Percentiles rank a stretch among this genome's conserved stretches.
Evolutionary conservation across 2,329 filamentous ascomycete species (phyloP).

Genomic region (Pseudogymnoascus sp.): DNA sequence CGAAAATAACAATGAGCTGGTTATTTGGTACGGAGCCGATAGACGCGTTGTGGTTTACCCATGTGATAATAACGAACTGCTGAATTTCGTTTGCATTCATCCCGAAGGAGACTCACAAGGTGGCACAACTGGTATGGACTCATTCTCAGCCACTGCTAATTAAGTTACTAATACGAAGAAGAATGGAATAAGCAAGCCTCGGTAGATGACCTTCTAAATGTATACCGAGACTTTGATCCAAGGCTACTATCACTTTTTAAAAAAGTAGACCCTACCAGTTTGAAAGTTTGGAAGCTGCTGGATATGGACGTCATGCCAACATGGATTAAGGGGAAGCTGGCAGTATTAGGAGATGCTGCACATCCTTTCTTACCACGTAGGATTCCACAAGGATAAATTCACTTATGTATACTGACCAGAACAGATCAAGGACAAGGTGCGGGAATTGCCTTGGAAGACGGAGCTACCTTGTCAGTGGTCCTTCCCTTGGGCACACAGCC

Average conservation of each 20-base stretch:
- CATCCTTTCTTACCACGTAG: conserved; percentile 57
- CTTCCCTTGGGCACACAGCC: conserved; percentile 38
- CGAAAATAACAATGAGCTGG: conserved; percentile 24
- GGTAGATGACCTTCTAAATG: conserved; percentile 31
- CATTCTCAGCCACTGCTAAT: not conserved
- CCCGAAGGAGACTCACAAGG: conserved; percentile 35
- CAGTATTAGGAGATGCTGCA: conserved; percentile 56
- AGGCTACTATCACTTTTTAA: conserved; percentile 32
- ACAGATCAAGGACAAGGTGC: conserved; percentile 53
- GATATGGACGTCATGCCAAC: conserved; percentile 52
- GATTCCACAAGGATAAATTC: conserved; percentile 18
- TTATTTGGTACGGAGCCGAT: conserved; percentile 35
- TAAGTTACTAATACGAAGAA: conserved; percentile 13
- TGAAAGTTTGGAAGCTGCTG: conserved; percentile 51
- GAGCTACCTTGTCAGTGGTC: conserved; percentile 47
- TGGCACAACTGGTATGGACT: conserved; percentile 11
- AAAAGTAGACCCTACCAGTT: conserved; percentile 34
- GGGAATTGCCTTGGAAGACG: conserved; percentile 59
- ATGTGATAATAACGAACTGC: conserved; percentile 34
- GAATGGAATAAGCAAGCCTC: conserved; percentile 34
- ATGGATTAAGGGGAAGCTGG: conserved; percentile 47
- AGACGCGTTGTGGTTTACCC: conserved; percentile 41
- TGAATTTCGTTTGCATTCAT: conserved; percentile 46
- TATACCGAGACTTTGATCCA: conserved; percentile 36
- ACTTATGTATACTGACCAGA: not conserved